These are phyloP conservation scores for Boletus eberwhitei DNA, from an alignment of 768 basidiomycete species.

Conservation along the genomic window DNA sequence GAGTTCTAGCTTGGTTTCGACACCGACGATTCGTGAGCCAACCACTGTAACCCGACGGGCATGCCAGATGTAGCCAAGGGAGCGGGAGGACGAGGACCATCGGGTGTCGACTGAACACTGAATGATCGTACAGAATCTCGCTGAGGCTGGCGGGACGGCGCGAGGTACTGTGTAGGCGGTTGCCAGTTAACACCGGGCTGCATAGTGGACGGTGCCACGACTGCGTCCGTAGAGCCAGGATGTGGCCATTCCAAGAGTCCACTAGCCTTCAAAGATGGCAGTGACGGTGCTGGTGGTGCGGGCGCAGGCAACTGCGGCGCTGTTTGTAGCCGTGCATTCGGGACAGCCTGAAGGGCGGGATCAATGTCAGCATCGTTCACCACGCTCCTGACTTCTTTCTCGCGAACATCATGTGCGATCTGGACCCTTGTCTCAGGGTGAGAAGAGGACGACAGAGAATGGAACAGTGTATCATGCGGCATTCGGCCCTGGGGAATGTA, in stretches of 20 bases:
- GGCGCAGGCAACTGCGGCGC: conserved; percentile 10
- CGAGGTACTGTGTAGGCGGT: conserved; percentile 20
- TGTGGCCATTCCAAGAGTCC: conserved; percentile 58
- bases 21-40: conserved; percentile 56
- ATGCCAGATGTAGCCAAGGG: conserved; percentile 35
- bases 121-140: conserved; percentile 20
- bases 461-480: conserved; percentile 36
- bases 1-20: conserved; percentile 23
- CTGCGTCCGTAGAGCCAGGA: conserved; percentile 41
- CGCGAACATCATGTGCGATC: conserved; percentile 21
- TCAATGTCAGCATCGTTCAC: conserved; percentile 31
- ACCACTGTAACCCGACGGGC: conserved; percentile 69
- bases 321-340: conserved; percentile 19
- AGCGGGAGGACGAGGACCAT: conserved; percentile 15
- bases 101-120: conserved; percentile 8
- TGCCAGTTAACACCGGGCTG: conserved; percentile 22
- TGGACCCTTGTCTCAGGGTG: conserved; percentile 19
- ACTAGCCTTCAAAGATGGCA: conserved; percentile 74
- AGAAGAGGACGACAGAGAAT: conserved; percentile 17
- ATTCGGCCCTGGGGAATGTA: conserved; percentile 33
- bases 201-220: conserved; percentile 6
- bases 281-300: conserved; percentile 36
- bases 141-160: conserved; percentile 15
- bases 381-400: conserved; percentile 26
- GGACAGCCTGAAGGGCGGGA: conserved; percentile 28